These are phyloP conservation scores for Ophiostoma quercus DNA, from an alignment of 2,329 filamentous ascomycete genomes.

Conservation along the genomic window DNA sequence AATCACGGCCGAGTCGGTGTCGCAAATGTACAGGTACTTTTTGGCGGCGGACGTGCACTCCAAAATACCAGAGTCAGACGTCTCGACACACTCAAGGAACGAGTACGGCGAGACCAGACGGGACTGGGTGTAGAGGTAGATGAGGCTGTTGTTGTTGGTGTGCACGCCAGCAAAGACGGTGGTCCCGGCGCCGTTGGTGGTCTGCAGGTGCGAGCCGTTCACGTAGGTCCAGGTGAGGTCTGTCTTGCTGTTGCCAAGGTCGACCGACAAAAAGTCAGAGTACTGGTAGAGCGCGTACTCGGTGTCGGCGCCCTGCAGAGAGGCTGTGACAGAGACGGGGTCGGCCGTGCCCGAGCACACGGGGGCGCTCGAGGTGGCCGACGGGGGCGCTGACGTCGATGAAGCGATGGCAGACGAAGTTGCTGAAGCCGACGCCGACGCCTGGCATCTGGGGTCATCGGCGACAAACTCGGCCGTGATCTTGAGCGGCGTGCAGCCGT, in stretches of 20 bases:
- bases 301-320: not conserved
- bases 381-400: not conserved
- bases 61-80: not conserved
- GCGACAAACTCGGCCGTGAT: not conserved
- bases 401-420: not conserved
- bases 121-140: slow-evolving; percentile 25
- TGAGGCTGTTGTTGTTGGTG: slow-evolving; percentile 27
- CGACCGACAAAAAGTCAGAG: not conserved
- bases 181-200: slow-evolving; percentile 15
- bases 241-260: not conserved
- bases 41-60: not conserved
- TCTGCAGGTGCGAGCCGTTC: not conserved
- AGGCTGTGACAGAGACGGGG: not conserved
- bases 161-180: slow-evolving; percentile 22
- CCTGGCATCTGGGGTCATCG: not conserved
- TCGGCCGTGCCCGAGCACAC: not conserved
- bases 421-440: not conserved
- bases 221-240: not conserved
- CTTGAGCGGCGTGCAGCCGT: not conserved
- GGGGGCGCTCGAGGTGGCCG: not conserved
- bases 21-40: not conserved
- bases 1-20: not conserved
- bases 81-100: not conserved
- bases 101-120: not conserved
- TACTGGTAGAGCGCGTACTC: not conserved